These are phyloP conservation scores for Rhytidiadelphus loreus DNA, from an alignment of 225 moss, liverwort and hornwort species.

Conservation along the genomic window DNA sequence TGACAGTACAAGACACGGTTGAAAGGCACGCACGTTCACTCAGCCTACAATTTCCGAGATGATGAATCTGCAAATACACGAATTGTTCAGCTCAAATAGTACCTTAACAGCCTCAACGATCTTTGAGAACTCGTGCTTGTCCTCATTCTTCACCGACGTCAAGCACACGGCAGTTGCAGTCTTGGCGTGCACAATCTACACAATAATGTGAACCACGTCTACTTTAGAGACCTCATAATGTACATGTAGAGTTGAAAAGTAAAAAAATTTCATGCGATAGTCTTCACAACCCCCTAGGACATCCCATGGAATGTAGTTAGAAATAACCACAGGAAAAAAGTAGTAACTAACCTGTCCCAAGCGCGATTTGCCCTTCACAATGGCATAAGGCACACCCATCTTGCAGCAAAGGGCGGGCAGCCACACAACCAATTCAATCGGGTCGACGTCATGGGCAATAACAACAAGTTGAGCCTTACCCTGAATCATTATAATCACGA, in stretches of 20 bases:
- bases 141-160: conserved; percentile 84
- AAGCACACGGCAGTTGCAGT: conserved; percentile 68
- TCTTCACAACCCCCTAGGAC: background rate
- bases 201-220: background rate
- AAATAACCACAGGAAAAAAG: background rate
- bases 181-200: conserved; percentile 61
- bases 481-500: conserved; percentile 13
- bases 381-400: conserved; percentile 83
- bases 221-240: background rate
- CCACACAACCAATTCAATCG: conserved; percentile 88
- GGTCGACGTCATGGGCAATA: conserved; percentile 90
- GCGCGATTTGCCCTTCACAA: conserved; percentile 85
- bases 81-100: background rate
- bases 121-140: conserved; percentile 86
- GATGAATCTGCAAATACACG: no score
- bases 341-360: conserved; percentile 43
- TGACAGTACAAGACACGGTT: no score
- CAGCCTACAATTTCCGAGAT: no score
- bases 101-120: conserved; percentile 92
- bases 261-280: background rate
- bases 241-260: background rate
- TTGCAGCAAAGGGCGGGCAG: conserved; percentile 89
- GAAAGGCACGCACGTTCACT: no score
- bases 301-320: no score
- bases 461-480: conserved; percentile 85